Conservation (phyloP, 2,329 filamentous ascomycete species). For the Chaetomiaceae sp. region DNA sequence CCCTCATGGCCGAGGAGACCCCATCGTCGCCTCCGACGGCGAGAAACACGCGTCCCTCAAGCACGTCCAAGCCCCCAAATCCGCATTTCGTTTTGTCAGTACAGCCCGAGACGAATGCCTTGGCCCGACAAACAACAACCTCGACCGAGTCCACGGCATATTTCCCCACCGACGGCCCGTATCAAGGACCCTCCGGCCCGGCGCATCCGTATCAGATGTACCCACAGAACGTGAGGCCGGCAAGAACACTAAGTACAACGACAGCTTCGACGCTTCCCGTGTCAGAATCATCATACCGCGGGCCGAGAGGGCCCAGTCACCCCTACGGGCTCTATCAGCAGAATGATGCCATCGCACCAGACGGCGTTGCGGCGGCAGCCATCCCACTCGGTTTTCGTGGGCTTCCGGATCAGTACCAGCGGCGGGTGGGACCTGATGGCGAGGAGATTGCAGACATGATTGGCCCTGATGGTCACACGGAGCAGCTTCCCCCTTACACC, state of each 20-base stretch:
- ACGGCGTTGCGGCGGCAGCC: constrained; percentile 29
- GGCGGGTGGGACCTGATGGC: constrained; percentile 70
- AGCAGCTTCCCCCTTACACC: constrained; percentile 88
- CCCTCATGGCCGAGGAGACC: constrained; percentile 2
- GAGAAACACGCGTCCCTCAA: constrained; percentile 43
- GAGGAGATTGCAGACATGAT: constrained; percentile 86
- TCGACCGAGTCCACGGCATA: constrained; percentile 34
- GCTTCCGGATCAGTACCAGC: constrained; percentile 60
- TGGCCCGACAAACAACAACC: constrained; percentile 29
- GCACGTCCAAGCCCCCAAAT: constrained; percentile 50
- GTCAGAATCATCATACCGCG: constrained; percentile 47
- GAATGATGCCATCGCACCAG: constrained; percentile 60
- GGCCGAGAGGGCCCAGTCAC: constrained; percentile 66
- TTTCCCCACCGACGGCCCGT: constrained; percentile 55
- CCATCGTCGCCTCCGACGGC: constrained; percentile 4
- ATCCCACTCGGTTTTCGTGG: constrained; percentile 74
- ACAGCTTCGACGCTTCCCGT: constrained; percentile 41
- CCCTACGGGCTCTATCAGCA: constrained; percentile 86
- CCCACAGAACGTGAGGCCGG: constrained; percentile 67
- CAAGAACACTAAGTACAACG: constrained; percentile 65
- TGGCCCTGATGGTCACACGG: constrained; percentile 80
- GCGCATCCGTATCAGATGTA: constrained; percentile 86
- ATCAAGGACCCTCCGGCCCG: constrained; percentile 65
- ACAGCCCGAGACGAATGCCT: constrained; percentile 27
- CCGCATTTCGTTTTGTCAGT: constrained; percentile 47